Base-by-base conservation (phyloP, 108 stramenopile species). In the Halocafeteria seosinensis region DNA sequence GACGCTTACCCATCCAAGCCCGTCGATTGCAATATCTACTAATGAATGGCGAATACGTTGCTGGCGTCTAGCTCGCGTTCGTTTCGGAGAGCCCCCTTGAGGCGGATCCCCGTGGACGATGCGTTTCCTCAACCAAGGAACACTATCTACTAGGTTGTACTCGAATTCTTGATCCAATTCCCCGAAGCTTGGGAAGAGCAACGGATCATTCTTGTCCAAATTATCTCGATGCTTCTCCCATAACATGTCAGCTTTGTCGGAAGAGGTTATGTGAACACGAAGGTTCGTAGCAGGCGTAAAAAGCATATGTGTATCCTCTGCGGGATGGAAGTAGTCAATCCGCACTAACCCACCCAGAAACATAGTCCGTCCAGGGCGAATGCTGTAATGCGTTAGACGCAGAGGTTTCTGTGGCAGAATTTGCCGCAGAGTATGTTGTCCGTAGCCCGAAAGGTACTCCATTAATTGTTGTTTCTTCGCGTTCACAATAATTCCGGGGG, bases 321-420 rank as follows among this genome's bases (percentile, higher is more conserved):
- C 52, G 6, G 3, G 29, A 30, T 53, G 3, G 6, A 3, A 27
- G 52, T 53, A 53, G 67, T 79, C 75, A 4, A 79, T 28, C 21
- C 38, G 29, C 12, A 71, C 78, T 3, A 79, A 62, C 0, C 76
- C 78, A 6, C 78, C 78, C 58, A 79, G 9, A 17, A 79, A 37
- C n/a, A 79, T 64, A 29, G 38, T 70, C 66, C 71, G 74, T 11
- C 73, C 73, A 67, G 66, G 71, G 9, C 32, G 67, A 38, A 79
- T 37, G 24, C 52, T 55, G 53, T 5, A 4, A 32, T 25, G 34
- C 24, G 24, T 25, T 13, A 4, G 37, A 6, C 34, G 62, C 31
- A 50, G 62, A 50, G 35, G 37, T 13, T 5, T 29, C 9, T 24
- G 6, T 1, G 50, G 21, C 12, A 63, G 9, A 9, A 55, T 30